A percentile compares a stretch with the other conserved stretches of the same genome.
phyloP scores from a whole-genome alignment of 192 early-diverging fungal species.

The Lunasporangiospora selenospora region DNA sequence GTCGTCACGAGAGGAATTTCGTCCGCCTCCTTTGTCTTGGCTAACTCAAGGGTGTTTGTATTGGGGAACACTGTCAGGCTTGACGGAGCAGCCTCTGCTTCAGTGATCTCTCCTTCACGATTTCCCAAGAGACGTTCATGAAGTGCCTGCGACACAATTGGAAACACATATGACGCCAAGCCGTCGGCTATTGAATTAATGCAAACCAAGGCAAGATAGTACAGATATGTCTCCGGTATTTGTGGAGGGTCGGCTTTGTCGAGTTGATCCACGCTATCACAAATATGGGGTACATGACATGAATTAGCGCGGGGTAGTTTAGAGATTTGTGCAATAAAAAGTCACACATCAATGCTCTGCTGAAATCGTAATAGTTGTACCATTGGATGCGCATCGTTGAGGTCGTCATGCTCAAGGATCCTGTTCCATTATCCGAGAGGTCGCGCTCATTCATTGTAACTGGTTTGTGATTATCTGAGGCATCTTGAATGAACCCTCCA shows the following conservation, averaged over 20 bases:
- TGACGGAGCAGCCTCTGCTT: slow-evolving; percentile 3
- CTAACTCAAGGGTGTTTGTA: slow-evolving; percentile 37
- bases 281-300: background rate
- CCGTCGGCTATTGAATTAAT: slow-evolving; percentile 75
- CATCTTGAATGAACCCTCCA: slow-evolving; percentile 40
- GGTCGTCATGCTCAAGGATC: slow-evolving; percentile 51
- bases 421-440: slow-evolving; percentile 13
- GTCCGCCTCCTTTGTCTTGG: slow-evolving; percentile 33
- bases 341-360: background rate
- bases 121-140: slow-evolving; percentile 29
- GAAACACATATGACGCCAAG: slow-evolving; percentile 69
- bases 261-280: slow-evolving; percentile 80
- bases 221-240: slow-evolving; percentile 89
- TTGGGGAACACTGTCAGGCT: slow-evolving; percentile 16
- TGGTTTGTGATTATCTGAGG: slow-evolving; percentile 11
- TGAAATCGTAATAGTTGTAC: too few species aligned
- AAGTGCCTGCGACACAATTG: slow-evolving; percentile 56
- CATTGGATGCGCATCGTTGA: slow-evolving; percentile 77
- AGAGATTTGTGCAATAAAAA: too few species aligned
- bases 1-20: slow-evolving; percentile 69
- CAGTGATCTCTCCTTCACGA: background rate
- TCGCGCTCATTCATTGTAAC: slow-evolving; percentile 17
- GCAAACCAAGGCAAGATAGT: slow-evolving; percentile 77
- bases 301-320: too few species aligned
- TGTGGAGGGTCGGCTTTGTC: slow-evolving; percentile 92